Evolutionary conservation across 495 filamentous ascomycete species (phyloP).

Genomic region (Aspergillus cristatus): DNA sequence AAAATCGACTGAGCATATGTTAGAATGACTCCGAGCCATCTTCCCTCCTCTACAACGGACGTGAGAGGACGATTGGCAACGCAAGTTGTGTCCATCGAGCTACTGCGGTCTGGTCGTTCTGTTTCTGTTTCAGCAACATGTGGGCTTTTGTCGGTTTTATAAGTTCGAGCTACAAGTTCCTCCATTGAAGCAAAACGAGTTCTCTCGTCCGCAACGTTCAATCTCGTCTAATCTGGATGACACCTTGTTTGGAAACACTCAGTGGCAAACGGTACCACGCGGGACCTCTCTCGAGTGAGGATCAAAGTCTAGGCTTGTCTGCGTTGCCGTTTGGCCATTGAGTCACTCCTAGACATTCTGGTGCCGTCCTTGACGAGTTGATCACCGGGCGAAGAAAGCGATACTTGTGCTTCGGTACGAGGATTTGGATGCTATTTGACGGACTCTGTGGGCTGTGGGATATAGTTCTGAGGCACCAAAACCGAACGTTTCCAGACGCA

Average conservation of each 20-base stretch:
- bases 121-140: constrained; percentile 3
- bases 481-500: constrained; percentile 12
- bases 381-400: constrained; percentile 16
- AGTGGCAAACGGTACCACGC: constrained; percentile 8
- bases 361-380: constrained; percentile 8
- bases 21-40: constrained; percentile 29
- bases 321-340: constrained; percentile 15
- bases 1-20: constrained; percentile 25
- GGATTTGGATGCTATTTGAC: constrained; percentile 14
- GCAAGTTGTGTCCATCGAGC: constrained; percentile 13
- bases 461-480: too few species aligned
- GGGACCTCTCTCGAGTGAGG: constrained; percentile 93
- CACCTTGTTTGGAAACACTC: background rate
- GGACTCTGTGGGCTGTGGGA: constrained; percentile 29
- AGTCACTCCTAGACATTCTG: constrained; percentile 1
- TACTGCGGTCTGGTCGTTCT: constrained; percentile 8
- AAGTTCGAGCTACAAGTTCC: too few species aligned
- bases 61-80: constrained; percentile 7
- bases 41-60: constrained; percentile 9
- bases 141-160: too few species aligned
- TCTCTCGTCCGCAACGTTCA: background rate
- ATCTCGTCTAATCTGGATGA: background rate
- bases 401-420: constrained; percentile 18
- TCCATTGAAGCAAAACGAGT: background rate
- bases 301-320: constrained; percentile 96